Evolutionary conservation across 805 yeast genomes (phyloP).

Genomic region (Kuraishia capsulata): DNA sequence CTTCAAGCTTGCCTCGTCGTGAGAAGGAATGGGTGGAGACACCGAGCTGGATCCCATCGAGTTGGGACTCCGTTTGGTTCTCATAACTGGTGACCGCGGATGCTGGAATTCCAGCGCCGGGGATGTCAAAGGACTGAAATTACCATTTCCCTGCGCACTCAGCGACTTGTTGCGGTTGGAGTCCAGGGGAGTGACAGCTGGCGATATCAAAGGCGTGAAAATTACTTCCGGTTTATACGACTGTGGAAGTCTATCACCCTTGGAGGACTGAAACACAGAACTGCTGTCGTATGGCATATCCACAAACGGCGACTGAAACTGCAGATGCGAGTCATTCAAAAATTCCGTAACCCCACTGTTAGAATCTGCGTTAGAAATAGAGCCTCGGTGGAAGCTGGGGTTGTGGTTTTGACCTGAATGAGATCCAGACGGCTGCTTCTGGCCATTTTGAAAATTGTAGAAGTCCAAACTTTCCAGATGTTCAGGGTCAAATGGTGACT

Average conservation of each 20-base stretch:
- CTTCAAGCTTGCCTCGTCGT: slow-evolving; percentile 7
- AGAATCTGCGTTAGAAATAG: background rate
- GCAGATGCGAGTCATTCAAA: background rate
- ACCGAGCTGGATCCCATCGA: background rate
- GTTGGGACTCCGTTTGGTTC: slow-evolving; percentile 7
- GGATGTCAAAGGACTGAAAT: slow-evolving; percentile 47
- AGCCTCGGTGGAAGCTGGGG: background rate
- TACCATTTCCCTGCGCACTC: slow-evolving; percentile 8
- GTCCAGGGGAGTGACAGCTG: slow-evolving; percentile 62
- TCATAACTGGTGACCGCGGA: slow-evolving; percentile 14
- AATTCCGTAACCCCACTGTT: background rate
- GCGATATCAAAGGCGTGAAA: slow-evolving; percentile 72
- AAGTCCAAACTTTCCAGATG: background rate
- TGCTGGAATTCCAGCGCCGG: slow-evolving; percentile 52
- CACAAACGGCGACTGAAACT: background rate
- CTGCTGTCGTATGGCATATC: background rate
- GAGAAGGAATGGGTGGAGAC: background rate
- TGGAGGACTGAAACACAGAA: background rate
- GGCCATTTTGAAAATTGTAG: background rate
- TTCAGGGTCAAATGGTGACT: background rate
- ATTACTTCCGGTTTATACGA: slow-evolving; percentile 9
- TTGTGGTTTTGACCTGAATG: no score
- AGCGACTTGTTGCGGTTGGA: slow-evolving; percentile 6
- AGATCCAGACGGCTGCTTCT: no score
- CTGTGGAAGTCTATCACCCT: background rate